Evolutionary conservation across 73 alveolate species (phyloP), one percentile per base, ranked within the genome.

Genomic region (Uronychia binucleata): DNA sequence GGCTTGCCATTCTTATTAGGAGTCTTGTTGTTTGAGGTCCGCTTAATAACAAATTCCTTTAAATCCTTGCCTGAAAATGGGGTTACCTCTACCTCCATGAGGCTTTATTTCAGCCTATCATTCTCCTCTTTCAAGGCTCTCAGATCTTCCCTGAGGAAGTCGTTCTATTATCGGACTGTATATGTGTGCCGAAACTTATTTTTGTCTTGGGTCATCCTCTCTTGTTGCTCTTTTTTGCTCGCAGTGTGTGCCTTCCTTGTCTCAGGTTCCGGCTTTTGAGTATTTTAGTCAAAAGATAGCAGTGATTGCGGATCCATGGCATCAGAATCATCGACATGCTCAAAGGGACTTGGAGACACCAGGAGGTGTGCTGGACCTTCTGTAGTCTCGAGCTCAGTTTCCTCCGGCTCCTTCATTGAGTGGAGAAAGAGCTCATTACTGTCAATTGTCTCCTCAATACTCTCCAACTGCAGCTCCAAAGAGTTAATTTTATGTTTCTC

Each of bases 21-120:
- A 46, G 67, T 46, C 67, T 46, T 46, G 67, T n/a, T n/a, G n/a
- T n/a, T n/a, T n/a, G 67, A 46, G 67, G 67, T 46, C n/a, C n/a
- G n/a, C 67, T 46, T 46, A 19, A 46, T 11, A 11, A 46, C 19
- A 19, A 5, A 11, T 5, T 46, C 19, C 67, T 46, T 46, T 46
- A 46, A 46, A 19, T 46, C 67, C 67, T 46, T 46, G 67, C 19
- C 19, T 11, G 67, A 46, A 19, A 5, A 46, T 11, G 19, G 67
- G 19, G 19, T 46, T 46, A 46, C 67, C 5, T 46, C 67, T 11
- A 46, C n/a, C 19, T 46, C 67, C 5, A 11, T 11, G 67, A 46
- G 67, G 19, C n/a, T 46, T 46, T 46, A 19, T 46, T 46, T 46
- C n/a, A 46, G 67, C 67, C 19, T 46, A 46, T 46, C 67, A 19